Percentiles rank a stretch among this genome's conserved stretches.
phyloP scores from a whole-genome alignment of 495 filamentous ascomycete genomes.

The Daldinia caldariorum region DNA sequence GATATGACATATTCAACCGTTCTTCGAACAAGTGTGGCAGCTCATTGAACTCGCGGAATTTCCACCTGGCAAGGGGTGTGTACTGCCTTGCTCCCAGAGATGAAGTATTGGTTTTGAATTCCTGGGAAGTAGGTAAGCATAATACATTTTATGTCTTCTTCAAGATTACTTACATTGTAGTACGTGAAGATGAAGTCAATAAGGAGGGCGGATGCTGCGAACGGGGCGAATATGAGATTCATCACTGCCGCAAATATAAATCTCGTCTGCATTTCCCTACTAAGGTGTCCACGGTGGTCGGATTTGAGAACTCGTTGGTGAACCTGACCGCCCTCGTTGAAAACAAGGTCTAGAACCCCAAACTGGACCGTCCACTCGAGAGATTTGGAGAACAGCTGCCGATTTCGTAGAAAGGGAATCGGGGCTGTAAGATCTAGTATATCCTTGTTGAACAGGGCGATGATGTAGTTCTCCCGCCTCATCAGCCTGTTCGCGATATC shows the following conservation, averaged over 20 bases:
- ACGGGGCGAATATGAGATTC: conserved; percentile 85
- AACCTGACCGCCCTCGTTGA: conserved; percentile 86
- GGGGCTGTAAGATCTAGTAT: conserved; percentile 86
- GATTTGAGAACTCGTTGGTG: conserved; percentile 84
- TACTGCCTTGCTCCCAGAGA: conserved; percentile 82
- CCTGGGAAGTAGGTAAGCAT: conserved; percentile 55
- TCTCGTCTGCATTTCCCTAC: conserved; percentile 74
- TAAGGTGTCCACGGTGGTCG: conserved; percentile 79
- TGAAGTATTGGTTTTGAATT: conserved; percentile 92
- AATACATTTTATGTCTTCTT: neutral
- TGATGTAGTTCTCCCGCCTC: conserved; percentile 95
- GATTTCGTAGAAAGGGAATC: conserved; percentile 80
- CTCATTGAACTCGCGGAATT: conserved; percentile 98
- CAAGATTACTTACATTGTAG: conserved; percentile 72
- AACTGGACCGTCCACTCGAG: conserved; percentile 89
- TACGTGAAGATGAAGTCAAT: conserved; percentile 91
- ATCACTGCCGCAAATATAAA: conserved; percentile 85
- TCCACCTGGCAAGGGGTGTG: conserved; percentile 95
- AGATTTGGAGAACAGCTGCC: conserved; percentile 80
- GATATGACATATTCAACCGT: conserved; percentile 91
- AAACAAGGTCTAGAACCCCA: conserved; percentile 92
- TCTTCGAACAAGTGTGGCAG: conserved; percentile 90
- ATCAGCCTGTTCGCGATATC: conserved; percentile 97
- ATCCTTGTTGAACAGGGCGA: conserved; percentile 96
- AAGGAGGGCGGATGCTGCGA: conserved; percentile 82